Conservation (phyloP, 2,329 filamentous ascomycete genomes). For the Orbilia oligospora region DNA sequence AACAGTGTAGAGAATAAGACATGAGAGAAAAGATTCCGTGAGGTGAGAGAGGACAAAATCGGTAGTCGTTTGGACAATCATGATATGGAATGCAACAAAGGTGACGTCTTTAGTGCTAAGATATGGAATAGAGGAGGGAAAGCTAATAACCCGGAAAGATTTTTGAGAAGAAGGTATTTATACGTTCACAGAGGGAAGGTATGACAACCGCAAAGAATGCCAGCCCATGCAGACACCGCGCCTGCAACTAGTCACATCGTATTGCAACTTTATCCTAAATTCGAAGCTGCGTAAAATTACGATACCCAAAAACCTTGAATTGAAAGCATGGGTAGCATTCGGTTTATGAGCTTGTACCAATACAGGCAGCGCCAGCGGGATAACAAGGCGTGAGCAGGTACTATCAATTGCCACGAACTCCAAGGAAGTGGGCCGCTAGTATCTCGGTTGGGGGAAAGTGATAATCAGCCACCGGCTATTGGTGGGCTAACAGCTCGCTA, state of each 20-base stretch:
- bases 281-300: slow-evolving; percentile 32
- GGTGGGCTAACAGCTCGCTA: slow-evolving; percentile 19
- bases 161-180: slow-evolving; percentile 10
- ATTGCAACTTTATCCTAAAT: slow-evolving; percentile 50
- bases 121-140: not conserved
- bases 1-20: slow-evolving; percentile 29
- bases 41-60: slow-evolving; percentile 34
- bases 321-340: slow-evolving; percentile 20
- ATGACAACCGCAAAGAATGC: slow-evolving; percentile 26
- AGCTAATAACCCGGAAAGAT: slow-evolving; percentile 2
- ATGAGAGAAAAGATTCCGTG: slow-evolving; percentile 28
- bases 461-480: slow-evolving; percentile 9
- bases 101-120: slow-evolving; percentile 13
- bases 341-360: slow-evolving; percentile 7
- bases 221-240: slow-evolving; percentile 19
- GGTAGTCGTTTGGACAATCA: slow-evolving; percentile 46
- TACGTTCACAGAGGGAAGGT: slow-evolving; percentile 8
- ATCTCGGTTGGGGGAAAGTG: slow-evolving; percentile 12
- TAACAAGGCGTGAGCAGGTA: slow-evolving; percentile 9
- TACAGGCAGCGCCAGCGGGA: not conserved
- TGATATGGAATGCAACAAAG: slow-evolving; percentile 10
- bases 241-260: slow-evolving; percentile 7
- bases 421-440: slow-evolving; percentile 10
- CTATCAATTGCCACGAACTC: slow-evolving; percentile 8
- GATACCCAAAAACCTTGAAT: slow-evolving; percentile 1